Base-by-base conservation (phyloP, 192 early-diverging fungal genomes). In the Dissophora globulifera region DNA sequence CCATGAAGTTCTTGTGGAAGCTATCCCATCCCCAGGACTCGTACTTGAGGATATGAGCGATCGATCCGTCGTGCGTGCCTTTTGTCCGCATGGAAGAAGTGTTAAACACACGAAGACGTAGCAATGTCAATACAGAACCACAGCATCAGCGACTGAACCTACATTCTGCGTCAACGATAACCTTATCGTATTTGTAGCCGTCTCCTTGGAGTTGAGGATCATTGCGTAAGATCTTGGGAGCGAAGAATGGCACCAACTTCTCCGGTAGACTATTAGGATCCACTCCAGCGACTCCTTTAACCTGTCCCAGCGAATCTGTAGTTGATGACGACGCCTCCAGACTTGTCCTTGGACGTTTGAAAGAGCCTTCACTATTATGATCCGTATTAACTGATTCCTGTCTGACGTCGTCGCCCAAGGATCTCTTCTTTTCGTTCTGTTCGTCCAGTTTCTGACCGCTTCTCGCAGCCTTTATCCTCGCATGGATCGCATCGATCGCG, bases 21-120 rank as follows among this genome's bases (percentile, higher is more conserved):
- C 75, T 81, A 33, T 94, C 88, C 94, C 93, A 96, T 0, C 93
- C 93, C 76, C 85, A 88, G 13, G 79, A 76, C 57, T 88, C 83
- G 79, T 95, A 95, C 83, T 89, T 94, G 3, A 85, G 71, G 40
- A 94, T 82, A 81, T 94, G 93, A 4, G 74, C 82, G 27, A 93
- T 85, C 0, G 94, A 97, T 20, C 95, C 97, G 75, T 99, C 97
- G 72, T 97, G 96, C 7, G 97, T 97, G 19, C 83, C 90, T 78
- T 22, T 31, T 52, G 10, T 25, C 13, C 19, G 42, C 35, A 15
- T 29, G 2, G n/a, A n/a, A n/a, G n/a, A n/a, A n/a, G n/a, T n/a
- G n/a, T n/a, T n/a, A n/a, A n/a, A n/a, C n/a, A n/a, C n/a, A n/a
- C n/a, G n/a, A n/a, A n/a, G n/a, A n/a, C n/a, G n/a, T n/a, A n/a